Percentiles rank a stretch among this genome's conserved stretches.
These are phyloP conservation scores for Rubia balearica DNA, from an alignment of 305 asterid genomes.

Conservation along the genomic window DNA sequence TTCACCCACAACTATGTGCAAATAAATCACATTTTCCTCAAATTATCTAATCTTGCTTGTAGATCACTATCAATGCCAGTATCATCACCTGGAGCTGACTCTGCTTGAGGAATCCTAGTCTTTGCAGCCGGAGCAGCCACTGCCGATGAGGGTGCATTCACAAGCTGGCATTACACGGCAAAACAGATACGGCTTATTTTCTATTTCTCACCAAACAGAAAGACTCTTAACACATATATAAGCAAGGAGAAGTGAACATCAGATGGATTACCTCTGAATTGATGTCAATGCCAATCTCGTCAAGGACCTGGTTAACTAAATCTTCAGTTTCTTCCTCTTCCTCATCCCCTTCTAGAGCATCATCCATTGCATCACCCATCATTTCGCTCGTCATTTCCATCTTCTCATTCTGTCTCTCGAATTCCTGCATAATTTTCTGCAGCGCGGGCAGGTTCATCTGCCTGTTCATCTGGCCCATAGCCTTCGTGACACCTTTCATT, in stretches of 20 bases:
- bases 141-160: constrained; percentile 83
- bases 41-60: constrained; percentile 96
- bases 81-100: constrained; percentile 73
- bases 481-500: constrained; percentile 98
- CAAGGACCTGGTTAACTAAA: constrained; percentile 93
- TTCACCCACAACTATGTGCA: no score
- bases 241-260: not conserved
- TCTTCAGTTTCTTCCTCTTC: constrained; percentile 99
- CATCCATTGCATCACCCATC: no score
- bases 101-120: constrained; percentile 85
- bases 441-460: constrained; percentile 97
- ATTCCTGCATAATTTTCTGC: constrained; percentile 98
- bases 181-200: no score
- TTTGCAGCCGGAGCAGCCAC: constrained; percentile 81
- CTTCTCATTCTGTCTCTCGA: constrained; percentile 92
- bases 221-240: not conserved
- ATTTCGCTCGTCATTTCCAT: constrained; percentile 54
- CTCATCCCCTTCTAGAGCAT: constrained; percentile 95
- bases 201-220: no score
- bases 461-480: constrained; percentile 99
- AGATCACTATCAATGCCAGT: constrained; percentile 91
- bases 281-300: constrained; percentile 91
- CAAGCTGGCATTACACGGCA: constrained; percentile 47
- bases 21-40: no score
- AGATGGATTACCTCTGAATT: constrained; percentile 61